Conservation (phyloP, 352 stramenopile species). For the Aphanomyces stellatus region DNA sequence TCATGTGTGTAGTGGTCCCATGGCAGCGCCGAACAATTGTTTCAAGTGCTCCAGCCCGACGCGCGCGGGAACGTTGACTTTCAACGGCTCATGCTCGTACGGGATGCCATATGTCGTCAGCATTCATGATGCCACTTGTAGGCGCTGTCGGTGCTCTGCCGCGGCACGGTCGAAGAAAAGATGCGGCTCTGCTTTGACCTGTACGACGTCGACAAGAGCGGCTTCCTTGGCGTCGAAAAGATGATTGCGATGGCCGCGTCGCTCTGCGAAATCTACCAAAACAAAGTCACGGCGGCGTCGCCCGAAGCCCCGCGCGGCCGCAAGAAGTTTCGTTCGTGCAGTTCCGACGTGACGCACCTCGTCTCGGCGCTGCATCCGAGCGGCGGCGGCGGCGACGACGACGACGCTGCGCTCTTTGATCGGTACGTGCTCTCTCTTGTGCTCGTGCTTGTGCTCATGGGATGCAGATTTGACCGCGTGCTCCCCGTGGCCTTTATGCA, state of each 20-base stretch:
- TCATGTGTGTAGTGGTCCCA: conserved; percentile 32
- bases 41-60: conserved; percentile 40
- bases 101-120: conserved; percentile 30
- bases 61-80: conserved; percentile 57
- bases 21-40: conserved; percentile 34
- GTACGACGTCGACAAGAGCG: conserved; percentile 20
- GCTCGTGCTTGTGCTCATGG: background rate
- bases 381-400: background rate
- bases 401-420: conserved; percentile 11
- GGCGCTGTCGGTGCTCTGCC: conserved; percentile 33
- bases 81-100: conserved; percentile 49
- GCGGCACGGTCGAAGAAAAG: conserved; percentile 40
- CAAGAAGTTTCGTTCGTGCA: conserved; percentile 6
- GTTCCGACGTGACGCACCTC: conserved; percentile 3
- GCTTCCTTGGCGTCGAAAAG: conserved; percentile 8
- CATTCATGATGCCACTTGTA: background rate
- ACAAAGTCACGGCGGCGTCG: background rate
- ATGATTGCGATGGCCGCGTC: conserved; percentile 20
- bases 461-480: conserved; percentile 9
- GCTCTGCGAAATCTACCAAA: conserved; percentile 20
- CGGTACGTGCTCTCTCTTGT: background rate
- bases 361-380: background rate
- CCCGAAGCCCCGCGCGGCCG: background rate
- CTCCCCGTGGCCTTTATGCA: conserved; percentile 14
- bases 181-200: conserved; percentile 39